phyloP scores from a whole-genome alignment of 2,329 filamentous ascomycete genomes.

The Sphaerulina vaccinii region DNA sequence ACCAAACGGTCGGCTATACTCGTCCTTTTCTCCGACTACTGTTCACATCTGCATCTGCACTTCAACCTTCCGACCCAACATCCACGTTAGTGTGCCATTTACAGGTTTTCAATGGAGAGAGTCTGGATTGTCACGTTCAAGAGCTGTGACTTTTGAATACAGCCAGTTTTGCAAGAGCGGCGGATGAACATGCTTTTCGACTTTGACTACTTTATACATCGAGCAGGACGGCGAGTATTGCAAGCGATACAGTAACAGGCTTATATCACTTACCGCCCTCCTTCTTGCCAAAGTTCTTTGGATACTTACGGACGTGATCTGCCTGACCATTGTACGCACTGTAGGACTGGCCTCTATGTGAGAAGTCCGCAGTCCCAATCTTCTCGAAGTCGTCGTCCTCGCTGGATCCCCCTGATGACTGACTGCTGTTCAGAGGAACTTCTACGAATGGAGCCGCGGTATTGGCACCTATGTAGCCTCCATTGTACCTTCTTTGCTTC shows the following conservation, averaged over 20 bases:
- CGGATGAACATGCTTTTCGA: too few relatives aligned
- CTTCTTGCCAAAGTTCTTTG: constrained; percentile 16
- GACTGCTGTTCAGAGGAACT: constrained; percentile 15
- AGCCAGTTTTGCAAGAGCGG: too few relatives aligned
- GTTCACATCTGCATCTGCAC: background rate
- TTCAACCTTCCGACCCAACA: too few relatives aligned
- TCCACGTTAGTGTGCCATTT: too few relatives aligned
- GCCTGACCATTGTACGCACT: constrained; percentile 23
- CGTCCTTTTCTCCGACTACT: background rate
- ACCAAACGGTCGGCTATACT: too few relatives aligned
- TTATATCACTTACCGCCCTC: background rate
- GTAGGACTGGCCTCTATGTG: constrained; percentile 7
- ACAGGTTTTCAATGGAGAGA: too few relatives aligned
- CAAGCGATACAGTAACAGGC: background rate
- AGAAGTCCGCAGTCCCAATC: constrained; percentile 16
- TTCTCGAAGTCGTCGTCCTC: constrained; percentile 20
- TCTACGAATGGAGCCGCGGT: constrained; percentile 13
- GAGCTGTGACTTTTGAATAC: too few relatives aligned
- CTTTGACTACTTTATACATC: too few relatives aligned
- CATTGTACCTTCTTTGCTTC: constrained; percentile 1
- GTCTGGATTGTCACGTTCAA: too few relatives aligned
- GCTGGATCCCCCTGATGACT: background rate
- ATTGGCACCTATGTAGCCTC: background rate
- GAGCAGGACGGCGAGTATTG: too few relatives aligned
- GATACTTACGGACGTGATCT: constrained; percentile 25